Evolutionary conservation across 208 protist species (phyloP).

Genomic region (Acanthamoeba divionensis): DNA sequence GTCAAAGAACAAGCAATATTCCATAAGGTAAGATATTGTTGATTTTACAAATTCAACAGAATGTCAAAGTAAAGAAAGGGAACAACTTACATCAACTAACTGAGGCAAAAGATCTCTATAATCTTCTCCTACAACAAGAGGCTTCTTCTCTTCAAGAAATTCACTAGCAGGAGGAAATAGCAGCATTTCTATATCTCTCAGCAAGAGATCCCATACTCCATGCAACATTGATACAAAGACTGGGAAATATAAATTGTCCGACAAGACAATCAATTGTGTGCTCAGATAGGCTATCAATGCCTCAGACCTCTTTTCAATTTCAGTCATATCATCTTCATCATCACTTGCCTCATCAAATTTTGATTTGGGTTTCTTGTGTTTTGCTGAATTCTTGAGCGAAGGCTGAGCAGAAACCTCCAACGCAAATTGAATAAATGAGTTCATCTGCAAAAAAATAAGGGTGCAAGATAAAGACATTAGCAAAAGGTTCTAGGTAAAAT

Average conservation of each 20-base stretch:
- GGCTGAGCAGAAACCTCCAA: conserved; percentile 4
- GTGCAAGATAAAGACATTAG: not conserved
- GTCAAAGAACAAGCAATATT: no score
- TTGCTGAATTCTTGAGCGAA: not conserved
- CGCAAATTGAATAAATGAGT: conserved; percentile 30
- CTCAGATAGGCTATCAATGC: conserved; percentile 29
- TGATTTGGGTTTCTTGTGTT: not conserved
- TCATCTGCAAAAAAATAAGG: not conserved
- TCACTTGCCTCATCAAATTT: not conserved
- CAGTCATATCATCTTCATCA: conserved; percentile 24
- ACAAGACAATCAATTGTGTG: conserved; percentile 39
- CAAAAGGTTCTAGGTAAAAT: not conserved
- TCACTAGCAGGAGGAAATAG: not conserved
- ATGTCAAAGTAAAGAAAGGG: not conserved
- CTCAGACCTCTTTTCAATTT: conserved; percentile 26
- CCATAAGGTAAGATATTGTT: not conserved
- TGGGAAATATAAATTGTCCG: conserved; percentile 6
- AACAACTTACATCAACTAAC: not conserved
- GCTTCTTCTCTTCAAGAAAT: not conserved
- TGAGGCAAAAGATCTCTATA: not conserved
- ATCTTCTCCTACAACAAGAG: not conserved
- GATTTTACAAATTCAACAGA: not conserved
- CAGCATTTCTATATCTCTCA: conserved; percentile 13
- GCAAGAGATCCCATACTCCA: not conserved
- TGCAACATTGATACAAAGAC: not conserved